A percentile compares a stretch with the other conserved stretches of the same genome.
Conservation (phyloP, 1,284 basidiomycete species). For the Cryptococcus depauperatus region DNA sequence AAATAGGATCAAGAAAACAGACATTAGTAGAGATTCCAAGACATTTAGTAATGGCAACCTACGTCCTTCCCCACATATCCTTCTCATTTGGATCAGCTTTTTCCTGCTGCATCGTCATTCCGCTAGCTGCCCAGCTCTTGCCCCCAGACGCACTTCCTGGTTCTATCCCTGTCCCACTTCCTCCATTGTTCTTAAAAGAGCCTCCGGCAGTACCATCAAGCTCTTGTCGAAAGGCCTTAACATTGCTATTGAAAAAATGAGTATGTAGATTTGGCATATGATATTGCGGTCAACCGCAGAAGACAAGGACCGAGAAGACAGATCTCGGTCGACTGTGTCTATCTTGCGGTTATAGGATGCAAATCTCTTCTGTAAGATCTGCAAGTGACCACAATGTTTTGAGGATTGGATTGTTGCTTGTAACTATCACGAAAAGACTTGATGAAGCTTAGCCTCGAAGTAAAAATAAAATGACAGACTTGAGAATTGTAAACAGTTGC, state of each 20-base stretch:
- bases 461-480: no score
- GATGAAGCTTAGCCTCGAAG: no score
- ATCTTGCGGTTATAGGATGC: no score
- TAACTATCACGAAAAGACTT: no score
- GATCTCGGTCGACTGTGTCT: slow-evolving; percentile 20
- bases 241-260: slow-evolving; percentile 63
- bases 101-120: slow-evolving; percentile 43
- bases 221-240: slow-evolving; percentile 72
- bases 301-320: slow-evolving; percentile 24
- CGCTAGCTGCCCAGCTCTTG: slow-evolving; percentile 56
- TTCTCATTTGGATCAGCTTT: slow-evolving; percentile 44
- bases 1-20: no score
- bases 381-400: no score
- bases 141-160: slow-evolving; percentile 39
- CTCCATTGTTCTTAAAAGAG: slow-evolving; percentile 19
- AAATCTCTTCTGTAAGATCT: no score
- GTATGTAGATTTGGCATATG: slow-evolving; percentile 60
- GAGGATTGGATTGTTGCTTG: no score
- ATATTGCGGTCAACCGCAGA: slow-evolving; percentile 2
- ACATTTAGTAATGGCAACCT: slow-evolving; percentile 15
- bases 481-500: no score
- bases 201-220: slow-evolving; percentile 50
- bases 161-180: slow-evolving; percentile 41
- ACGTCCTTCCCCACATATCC: slow-evolving; percentile 38
- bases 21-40: no score